phyloP scores from a whole-genome alignment of 441 rosid genomes.

The Mallotus japonicus region DNA sequence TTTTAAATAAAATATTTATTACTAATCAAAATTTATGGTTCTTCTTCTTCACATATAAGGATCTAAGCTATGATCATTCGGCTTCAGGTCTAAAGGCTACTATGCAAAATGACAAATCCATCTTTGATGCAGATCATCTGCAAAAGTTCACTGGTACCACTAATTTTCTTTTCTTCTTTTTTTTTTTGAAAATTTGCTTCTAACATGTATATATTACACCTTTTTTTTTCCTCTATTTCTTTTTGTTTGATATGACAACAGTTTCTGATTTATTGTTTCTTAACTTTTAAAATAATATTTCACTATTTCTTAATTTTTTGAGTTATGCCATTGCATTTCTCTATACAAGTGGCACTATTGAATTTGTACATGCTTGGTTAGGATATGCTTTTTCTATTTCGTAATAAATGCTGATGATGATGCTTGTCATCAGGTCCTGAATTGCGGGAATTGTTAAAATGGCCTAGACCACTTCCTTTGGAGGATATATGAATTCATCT shows the following conservation, averaged over 20 bases:
- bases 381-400: neutral
- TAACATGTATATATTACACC: neutral
- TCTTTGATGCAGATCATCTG: slow-evolving; percentile 65
- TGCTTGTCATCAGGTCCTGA: slow-evolving; percentile 50
- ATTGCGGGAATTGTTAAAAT: slow-evolving; percentile 55
- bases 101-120: slow-evolving; percentile 57
- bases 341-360: neutral
- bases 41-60: slow-evolving; percentile 36
- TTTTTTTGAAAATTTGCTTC: neutral
- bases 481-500: slow-evolving; percentile 72
- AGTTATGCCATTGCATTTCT: neutral
- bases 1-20: too few relatives aligned
- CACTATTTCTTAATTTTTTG: neutral
- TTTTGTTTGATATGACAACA: neutral
- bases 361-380: neutral
- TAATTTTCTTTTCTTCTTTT: neutral
- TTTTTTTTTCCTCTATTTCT: neutral
- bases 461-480: slow-evolving; percentile 82
- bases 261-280: neutral
- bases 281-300: neutral
- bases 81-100: slow-evolving; percentile 68
- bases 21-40: too few relatives aligned
- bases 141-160: slow-evolving; percentile 60
- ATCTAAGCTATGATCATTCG: slow-evolving; percentile 55
- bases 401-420: slow-evolving; percentile 7